phyloP scores from a whole-genome alignment of 305 asterid genomes.

The Striga hermonthica region DNA sequence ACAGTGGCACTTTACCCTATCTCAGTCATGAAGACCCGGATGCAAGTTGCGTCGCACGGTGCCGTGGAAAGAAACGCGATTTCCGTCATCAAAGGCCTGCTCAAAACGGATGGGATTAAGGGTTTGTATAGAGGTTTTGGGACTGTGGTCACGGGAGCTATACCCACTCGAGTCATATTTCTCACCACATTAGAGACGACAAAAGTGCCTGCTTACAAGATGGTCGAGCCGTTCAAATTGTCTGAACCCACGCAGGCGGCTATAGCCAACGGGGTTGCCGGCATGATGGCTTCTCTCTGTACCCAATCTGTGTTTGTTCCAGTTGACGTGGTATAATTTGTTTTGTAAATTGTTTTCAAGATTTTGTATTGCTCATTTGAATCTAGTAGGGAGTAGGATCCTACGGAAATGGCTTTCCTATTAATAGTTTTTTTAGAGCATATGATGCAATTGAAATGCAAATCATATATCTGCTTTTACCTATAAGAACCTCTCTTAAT shows the following conservation, averaged over 20 bases:
- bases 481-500: too few species aligned
- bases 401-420: background rate
- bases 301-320: constrained; percentile 91
- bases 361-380: too few species aligned
- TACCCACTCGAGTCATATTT: constrained; percentile 91
- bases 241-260: constrained; percentile 94
- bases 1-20: constrained; percentile 92
- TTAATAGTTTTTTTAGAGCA: constrained; percentile 3
- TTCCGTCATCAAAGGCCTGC: constrained; percentile 66
- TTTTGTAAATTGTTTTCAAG: too few species aligned
- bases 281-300: constrained; percentile 91
- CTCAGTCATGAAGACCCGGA: constrained; percentile 91
- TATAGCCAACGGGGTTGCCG: constrained; percentile 89
- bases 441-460: background rate
- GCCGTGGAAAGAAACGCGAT: constrained; percentile 64
- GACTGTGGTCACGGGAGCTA: constrained; percentile 89
- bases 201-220: constrained; percentile 68
- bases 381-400: too few species aligned
- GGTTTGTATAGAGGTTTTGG: constrained; percentile 95
- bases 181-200: constrained; percentile 93
- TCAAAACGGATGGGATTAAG: constrained; percentile 77
- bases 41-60: constrained; percentile 78
- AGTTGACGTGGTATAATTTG: constrained; percentile 80
- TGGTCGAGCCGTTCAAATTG: constrained; percentile 70
- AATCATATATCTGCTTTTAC: too few species aligned